Base-by-base conservation (phyloP, 331 rosid genomes). In the Acacia pycnantha region DNA sequence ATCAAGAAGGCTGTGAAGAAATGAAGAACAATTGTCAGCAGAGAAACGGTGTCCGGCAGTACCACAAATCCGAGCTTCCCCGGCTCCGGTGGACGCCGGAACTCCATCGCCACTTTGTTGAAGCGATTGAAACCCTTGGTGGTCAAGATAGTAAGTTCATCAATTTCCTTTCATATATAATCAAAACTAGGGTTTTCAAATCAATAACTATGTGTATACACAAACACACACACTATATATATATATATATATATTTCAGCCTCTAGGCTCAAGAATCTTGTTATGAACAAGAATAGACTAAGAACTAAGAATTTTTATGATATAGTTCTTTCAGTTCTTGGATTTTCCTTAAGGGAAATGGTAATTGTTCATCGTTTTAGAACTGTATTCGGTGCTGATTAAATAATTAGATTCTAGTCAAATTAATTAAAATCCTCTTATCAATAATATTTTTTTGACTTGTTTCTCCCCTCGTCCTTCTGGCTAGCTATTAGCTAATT, bases 81-180 rank as follows among this genome's bases (percentile, higher is more conserved):
- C 89, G 97, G 16, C 80, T 93, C 48, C 82, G 94, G 35, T 91
- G 97, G 97, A 88, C 94, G 9, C 84, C 90, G 12, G 90, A 91
- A 27, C 97, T 93, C 79, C 97, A 93, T 53, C 75, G 84, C 9
- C 86, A 69, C 85, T 93, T 93, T 35, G 85, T 91, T 81, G 86
- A 90, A 46, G 82, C 86, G 12, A 96, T 93, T 58, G 77, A 88
- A 84, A 47, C 82, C 76, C 88, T 91, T 0, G 97, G 97, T 11
- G 97, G 97, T 61, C 88, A 85, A 86, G 11, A 86, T 6, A 84
- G 97, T 93, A 77, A 80, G 97, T 77, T 13, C 31, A 5, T 44
- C 29, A 11, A 22, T 43, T 79, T 76, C 13, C 37, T 48, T 74
- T 73, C 2, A 53, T 43, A 8, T 2, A 9, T 19, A n/a, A 59